A percentile compares a stretch with the other conserved stretches of the same genome.
Evolutionary conservation across 306 rosid genomes (phyloP).

Genomic region (Cucurbita argyrosperma): DNA sequence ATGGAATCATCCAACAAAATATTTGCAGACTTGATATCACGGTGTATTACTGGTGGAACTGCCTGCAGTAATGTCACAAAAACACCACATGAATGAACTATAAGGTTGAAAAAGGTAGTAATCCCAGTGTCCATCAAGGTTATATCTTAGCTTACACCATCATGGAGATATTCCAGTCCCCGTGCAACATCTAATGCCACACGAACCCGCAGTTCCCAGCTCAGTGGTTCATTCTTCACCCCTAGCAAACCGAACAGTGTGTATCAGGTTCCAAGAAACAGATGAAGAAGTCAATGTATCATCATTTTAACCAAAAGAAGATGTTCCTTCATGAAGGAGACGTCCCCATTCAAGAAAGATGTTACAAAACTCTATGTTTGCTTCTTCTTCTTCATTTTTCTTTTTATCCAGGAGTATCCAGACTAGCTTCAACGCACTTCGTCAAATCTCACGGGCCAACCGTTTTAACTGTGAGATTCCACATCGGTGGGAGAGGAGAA

Average conservation of each 20-base stretch:
- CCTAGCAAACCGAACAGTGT: conserved; percentile 22
- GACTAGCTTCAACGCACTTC: too few species aligned
- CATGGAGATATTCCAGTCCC: conserved; percentile 98
- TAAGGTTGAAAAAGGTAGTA: not conserved
- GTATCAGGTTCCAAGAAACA: not conserved
- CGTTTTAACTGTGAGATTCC: too few species aligned
- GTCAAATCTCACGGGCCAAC: too few species aligned
- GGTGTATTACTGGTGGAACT: conserved; percentile 87
- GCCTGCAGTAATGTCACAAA: conserved; percentile 40
- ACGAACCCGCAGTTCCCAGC: conserved; percentile 83
- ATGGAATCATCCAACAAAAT: conserved; percentile 80
- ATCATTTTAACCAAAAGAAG: not conserved
- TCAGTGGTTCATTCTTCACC: conserved; percentile 40
- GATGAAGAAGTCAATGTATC: not conserved
- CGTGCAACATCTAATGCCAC: conserved; percentile 84
- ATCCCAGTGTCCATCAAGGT: not conserved
- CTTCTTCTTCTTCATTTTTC: too few species aligned
- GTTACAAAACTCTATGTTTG: not conserved
- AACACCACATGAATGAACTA: not conserved
- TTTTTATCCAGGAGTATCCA: too few species aligned
- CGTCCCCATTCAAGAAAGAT: not conserved
- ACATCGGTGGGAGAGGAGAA: too few species aligned
- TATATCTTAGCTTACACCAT: conserved; percentile 54
- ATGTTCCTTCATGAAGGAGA: not conserved
- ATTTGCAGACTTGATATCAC: conserved; percentile 84